Evolutionary conservation across 176 grass and related monocot species (phyloP).

Genomic region (Avena atlantica): DNA sequence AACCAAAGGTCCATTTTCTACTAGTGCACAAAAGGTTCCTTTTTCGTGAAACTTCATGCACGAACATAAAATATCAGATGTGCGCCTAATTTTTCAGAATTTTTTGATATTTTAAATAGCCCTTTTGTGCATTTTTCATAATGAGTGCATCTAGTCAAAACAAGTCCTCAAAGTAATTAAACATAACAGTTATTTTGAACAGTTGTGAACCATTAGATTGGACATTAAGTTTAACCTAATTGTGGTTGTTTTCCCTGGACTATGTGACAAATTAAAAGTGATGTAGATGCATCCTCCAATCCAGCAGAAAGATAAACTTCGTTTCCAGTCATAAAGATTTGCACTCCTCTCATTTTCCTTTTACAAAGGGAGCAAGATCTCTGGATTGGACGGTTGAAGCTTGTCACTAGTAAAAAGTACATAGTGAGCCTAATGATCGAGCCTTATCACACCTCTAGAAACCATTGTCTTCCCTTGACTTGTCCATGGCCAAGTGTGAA

Average conservation of each 20-base stretch:
- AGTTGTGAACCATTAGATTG: constrained; percentile 8
- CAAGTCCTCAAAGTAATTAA: too few species aligned
- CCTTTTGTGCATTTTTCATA: too few species aligned
- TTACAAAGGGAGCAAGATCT: constrained; percentile 35
- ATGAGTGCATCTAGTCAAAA: too few species aligned
- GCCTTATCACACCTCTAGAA: constrained; percentile 37
- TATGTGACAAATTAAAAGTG: constrained; percentile 4
- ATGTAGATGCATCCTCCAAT: constrained; percentile 39
- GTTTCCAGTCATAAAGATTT: not conserved
- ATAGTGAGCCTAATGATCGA: constrained; percentile 22
- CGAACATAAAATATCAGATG: too few species aligned
- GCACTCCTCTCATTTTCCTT: constrained; percentile 53
- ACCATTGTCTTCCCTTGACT: constrained; percentile 19
- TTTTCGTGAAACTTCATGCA: too few species aligned
- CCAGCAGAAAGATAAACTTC: constrained; percentile 30
- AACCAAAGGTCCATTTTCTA: too few species aligned
- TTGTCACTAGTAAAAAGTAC: constrained; percentile 34
- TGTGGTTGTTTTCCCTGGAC: constrained; percentile 18
- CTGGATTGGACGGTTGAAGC: constrained; percentile 32
- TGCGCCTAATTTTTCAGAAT: too few species aligned
- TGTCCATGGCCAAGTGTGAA: constrained; percentile 13
- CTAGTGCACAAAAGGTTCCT: too few species aligned
- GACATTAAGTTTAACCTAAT: constrained; percentile 7
- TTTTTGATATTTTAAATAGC: too few species aligned
- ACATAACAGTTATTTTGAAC: not conserved